A percentile compares a stretch with the other conserved stretches of the same genome.
phyloP scores from a whole-genome alignment of 2,329 filamentous ascomycete species.

The Monilinia laxa region DNA sequence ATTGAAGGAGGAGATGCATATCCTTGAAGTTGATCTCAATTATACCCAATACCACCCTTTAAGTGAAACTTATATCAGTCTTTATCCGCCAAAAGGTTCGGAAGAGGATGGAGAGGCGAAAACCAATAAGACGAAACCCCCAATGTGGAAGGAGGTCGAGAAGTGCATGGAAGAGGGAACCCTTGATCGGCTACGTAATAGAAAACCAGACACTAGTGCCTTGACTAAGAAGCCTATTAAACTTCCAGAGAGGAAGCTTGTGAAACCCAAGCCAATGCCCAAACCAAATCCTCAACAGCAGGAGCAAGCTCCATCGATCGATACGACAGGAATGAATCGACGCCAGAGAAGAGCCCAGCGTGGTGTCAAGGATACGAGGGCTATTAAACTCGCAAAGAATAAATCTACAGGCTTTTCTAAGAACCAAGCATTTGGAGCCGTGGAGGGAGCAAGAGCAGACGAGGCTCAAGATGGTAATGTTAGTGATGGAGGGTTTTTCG shows the following conservation, averaged over 20 bases:
- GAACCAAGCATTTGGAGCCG: constrained; percentile 37
- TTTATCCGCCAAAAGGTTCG: constrained; percentile 52
- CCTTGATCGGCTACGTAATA: constrained; percentile 37
- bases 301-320: constrained; percentile 26
- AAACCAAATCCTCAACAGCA: constrained; percentile 16
- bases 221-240: constrained; percentile 28
- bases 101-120: constrained; percentile 36
- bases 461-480: constrained; percentile 46
- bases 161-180: constrained; percentile 58
- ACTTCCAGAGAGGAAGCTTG: constrained; percentile 26
- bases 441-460: constrained; percentile 26
- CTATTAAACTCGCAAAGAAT: constrained; percentile 31
- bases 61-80: constrained; percentile 66
- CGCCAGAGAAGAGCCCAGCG: constrained; percentile 37
- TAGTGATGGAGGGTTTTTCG: constrained; percentile 60
- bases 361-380: constrained; percentile 24
- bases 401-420: constrained; percentile 36
- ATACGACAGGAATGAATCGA: constrained; percentile 38
- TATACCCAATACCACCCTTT: constrained; percentile 74
- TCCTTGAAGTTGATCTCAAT: constrained; percentile 70
- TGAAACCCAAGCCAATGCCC: constrained; percentile 28
- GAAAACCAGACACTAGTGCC: constrained; percentile 23
- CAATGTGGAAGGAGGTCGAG: constrained; percentile 70
- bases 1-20: constrained; percentile 60
- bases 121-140: constrained; percentile 43